Evolutionary conservation across 257 asterid species (phyloP), one percentile per base, ranked within the genome.

Genomic region (Lavandula angustifolia): DNA sequence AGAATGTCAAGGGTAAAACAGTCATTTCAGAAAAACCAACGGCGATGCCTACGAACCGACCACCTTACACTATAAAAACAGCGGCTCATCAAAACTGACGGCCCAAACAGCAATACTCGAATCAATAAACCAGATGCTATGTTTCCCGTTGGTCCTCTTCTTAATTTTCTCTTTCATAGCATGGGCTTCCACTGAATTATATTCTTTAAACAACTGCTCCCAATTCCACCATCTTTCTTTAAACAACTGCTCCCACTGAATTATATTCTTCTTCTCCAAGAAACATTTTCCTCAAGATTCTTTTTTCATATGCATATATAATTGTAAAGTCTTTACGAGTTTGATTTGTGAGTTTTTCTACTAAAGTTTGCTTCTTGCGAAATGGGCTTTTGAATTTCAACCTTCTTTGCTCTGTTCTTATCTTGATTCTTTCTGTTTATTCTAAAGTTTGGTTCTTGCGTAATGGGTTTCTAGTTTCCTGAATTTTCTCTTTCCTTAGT

Each of bases 101-200:
- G 68, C 67, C 51, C 52, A 42, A 54, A 18, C 27, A 22, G 27
- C 27, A 22, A 22, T 1, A 22, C 27, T 31, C 7, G 56, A 33
- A 67, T 5, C 53, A 68, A 11, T 12, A 75, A 71, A 72, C 83
- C 68, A 29, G 68, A 67, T 80, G 80, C 83, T 76, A 75, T 64
- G 76, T 58, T 67, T 51, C 60, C 75, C 74, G 62, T 69, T 78
- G 74, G 71, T 49, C 63, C 5, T 17, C 35, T 44, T 16, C 47
- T 31, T 38, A 27, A 37, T 0, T 14, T 35, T 16, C n/a, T 66
- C 3, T 51, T 40, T 61, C 48, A 32, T 66, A 40, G 65, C 42
- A 71, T 58, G 10, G 16, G 49, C 17, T 3, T 43, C n/a, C 9
- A 4, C 3, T 29, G 3, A 13, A 48, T 14, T 12, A n/a, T n/a